Evolutionary conservation across 345 rosid species (phyloP), one percentile per base, ranked within the genome.

Genomic region (Rhodomyrtus tomentosa): DNA sequence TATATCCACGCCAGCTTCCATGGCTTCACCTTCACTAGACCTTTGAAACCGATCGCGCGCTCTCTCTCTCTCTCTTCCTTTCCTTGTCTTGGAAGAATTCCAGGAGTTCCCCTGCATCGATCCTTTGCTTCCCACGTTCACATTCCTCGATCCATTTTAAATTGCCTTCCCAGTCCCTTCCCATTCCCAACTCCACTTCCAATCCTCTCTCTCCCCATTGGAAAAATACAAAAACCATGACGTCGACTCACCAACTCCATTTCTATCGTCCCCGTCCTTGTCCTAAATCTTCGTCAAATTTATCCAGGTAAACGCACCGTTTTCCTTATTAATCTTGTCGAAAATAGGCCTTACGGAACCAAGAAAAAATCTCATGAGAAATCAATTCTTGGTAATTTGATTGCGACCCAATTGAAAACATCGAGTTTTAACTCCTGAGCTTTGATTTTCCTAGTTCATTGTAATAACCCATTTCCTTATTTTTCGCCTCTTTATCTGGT

Each of bases 121-220:
- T 68, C 79, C 79, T 68, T 68, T 68, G 25, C 79, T 68, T 68
- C 79, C 22, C 79, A 8, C 79, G 4, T 18, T 22, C 79, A 36
- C 25, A 68, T 68, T 36, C 79, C 79, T 42, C 0, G 3, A 2
- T 5, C 14, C 13, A 36, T 16, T 18, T 68, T 18, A 81, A n/a
- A 51, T 81, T 15, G 36, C 42, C n/a, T 29, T 27, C 40, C 8
- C 53, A 53, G 1, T 13, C 27, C 21, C 56, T 5, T 84, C 24
- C 49, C 84, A 53, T n/a, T 82, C 24, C 49, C 84, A 53, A 50
- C 90, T 27, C 86, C 87, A 85, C 84, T 86, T 83, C 86, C 86
- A 89, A 85, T 81, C 58, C 18, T 2, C 3, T 6, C 8, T 24
- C 27, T 7, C 62, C 3, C 32, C 4, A 22, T 10, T 7, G 1